phyloP scores from a whole-genome alignment of 1,284 basidiomycete species.

The Neonothopanus nambi region DNA sequence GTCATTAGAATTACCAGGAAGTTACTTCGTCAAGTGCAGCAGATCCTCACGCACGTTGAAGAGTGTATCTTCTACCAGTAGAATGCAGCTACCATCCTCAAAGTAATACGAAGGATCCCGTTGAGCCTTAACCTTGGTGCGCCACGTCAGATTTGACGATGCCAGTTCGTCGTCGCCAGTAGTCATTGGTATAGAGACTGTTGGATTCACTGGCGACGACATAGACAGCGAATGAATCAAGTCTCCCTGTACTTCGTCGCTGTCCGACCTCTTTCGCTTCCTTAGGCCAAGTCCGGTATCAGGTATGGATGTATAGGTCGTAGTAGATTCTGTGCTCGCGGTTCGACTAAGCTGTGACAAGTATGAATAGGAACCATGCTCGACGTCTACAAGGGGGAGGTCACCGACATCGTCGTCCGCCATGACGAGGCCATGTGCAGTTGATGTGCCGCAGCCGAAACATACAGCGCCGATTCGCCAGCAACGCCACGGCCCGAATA shows the following conservation, averaged over 20 bases:
- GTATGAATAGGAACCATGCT: no score
- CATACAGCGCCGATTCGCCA: no score
- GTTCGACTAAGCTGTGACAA: no score
- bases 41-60: slow-evolving; percentile 63
- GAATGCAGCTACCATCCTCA: slow-evolving; percentile 60
- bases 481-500: no score
- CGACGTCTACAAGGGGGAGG: no score
- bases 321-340: no score
- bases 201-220: background rate
- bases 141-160: background rate
- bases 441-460: no score
- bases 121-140: background rate
- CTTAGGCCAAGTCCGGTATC: background rate
- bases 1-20: background rate
- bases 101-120: slow-evolving; percentile 43
- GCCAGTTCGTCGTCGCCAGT: background rate
- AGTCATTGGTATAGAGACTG: background rate
- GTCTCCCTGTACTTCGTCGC: slow-evolving; percentile 5
- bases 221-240: background rate
- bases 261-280: slow-evolving; percentile 9
- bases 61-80: slow-evolving; percentile 57
- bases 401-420: no score
- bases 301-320: background rate
- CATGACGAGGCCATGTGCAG: no score
- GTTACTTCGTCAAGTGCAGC: slow-evolving; percentile 1